phyloP scores from a whole-genome alignment of 2,329 filamentous ascomycete species.

The Geoglossum cookeanum region DNA sequence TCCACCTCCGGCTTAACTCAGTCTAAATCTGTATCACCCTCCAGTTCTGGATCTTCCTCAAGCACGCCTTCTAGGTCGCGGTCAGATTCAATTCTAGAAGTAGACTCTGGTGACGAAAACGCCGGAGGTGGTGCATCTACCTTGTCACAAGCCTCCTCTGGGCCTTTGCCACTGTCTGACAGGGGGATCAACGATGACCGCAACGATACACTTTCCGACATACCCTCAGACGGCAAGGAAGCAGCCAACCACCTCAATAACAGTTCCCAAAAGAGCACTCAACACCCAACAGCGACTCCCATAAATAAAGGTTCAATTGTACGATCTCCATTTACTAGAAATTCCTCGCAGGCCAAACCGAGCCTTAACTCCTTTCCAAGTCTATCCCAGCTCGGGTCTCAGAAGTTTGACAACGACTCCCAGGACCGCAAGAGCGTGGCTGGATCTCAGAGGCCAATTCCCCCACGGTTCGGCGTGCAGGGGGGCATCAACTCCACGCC shows the following conservation, averaged over 20 bases:
- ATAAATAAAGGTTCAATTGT: not conserved
- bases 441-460: not conserved
- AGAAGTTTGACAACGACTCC: not conserved
- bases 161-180: not conserved
- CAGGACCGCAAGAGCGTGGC: not conserved
- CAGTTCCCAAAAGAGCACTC: not conserved
- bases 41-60: not conserved
- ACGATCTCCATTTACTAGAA: not conserved
- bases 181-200: not conserved
- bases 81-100: not conserved
- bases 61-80: not conserved
- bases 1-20: not conserved
- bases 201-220: not conserved
- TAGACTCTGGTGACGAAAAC: not conserved
- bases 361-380: not conserved
- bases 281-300: not conserved
- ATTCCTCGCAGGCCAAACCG: not conserved
- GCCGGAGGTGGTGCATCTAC: not conserved
- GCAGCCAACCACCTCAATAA: not conserved
- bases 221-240: not conserved
- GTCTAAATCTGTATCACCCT: not conserved
- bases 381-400: not conserved
- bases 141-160: not conserved
- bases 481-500: not conserved
- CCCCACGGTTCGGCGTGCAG: not conserved